Conservation (phyloP, 1,284 basidiomycete species). For the Phellopilus nigrolimitatus region DNA sequence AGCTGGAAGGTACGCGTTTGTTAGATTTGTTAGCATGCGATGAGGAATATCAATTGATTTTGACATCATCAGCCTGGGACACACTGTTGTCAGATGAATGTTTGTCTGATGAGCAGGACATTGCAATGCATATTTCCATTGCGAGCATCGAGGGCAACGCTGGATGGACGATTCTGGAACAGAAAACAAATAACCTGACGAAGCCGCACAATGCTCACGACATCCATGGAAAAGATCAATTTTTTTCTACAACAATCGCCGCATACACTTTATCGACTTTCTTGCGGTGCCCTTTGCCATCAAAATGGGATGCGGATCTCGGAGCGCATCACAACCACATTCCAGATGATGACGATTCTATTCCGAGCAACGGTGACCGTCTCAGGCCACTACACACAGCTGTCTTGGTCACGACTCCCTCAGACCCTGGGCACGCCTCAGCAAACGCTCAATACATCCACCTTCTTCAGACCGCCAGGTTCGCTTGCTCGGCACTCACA, state of each 20-base stretch:
- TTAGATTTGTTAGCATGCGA: slow-evolving; percentile 14
- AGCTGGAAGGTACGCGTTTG: slow-evolving; percentile 74
- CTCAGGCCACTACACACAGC: slow-evolving; percentile 44
- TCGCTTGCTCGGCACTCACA: slow-evolving; percentile 35
- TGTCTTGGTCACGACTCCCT: slow-evolving; percentile 38
- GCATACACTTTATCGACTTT: slow-evolving; percentile 1
- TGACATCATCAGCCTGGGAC: slow-evolving; percentile 55
- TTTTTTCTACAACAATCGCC: not conserved
- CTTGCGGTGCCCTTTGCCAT: slow-evolving; percentile 26
- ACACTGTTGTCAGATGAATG: slow-evolving; percentile 40
- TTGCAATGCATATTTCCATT: slow-evolving; percentile 49
- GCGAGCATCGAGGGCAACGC: slow-evolving; percentile 52
- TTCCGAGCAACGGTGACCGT: slow-evolving; percentile 21
- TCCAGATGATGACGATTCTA: slow-evolving; percentile 23
- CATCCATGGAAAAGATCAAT: slow-evolving; percentile 10
- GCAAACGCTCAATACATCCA: slow-evolving; percentile 48
- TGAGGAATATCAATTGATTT: slow-evolving; percentile 2
- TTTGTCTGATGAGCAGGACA: slow-evolving; percentile 33
- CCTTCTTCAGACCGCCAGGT: slow-evolving; percentile 46
- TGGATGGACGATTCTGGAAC: slow-evolving; percentile 42
- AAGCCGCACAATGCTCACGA: slow-evolving; percentile 17
- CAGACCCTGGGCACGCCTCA: not conserved
- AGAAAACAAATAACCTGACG: slow-evolving; percentile 17
- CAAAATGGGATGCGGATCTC: slow-evolving; percentile 33
- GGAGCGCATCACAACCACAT: slow-evolving; percentile 16